Conservation (phyloP, 257 asterid species). For the Eustoma russellianum region DNA sequence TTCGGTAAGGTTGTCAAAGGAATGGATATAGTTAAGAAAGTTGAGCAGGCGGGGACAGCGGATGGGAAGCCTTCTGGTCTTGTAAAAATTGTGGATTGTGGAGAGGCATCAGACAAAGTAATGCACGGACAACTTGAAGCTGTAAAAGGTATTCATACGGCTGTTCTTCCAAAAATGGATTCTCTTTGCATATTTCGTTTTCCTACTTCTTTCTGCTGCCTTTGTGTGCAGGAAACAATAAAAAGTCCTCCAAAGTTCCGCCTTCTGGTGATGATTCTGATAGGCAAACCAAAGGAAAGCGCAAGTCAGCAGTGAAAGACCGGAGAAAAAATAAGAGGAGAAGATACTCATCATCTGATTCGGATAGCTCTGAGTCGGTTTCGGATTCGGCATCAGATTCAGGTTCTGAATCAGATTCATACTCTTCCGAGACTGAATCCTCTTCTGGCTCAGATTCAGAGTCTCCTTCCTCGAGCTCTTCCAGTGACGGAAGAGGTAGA, state of each 20-base stretch:
- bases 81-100: slow-evolving; percentile 75
- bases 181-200: slow-evolving; percentile 9
- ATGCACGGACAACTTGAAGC: slow-evolving; percentile 22
- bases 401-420: slow-evolving; percentile 31
- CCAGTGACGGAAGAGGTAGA: slow-evolving; percentile 69
- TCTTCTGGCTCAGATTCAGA: slow-evolving; percentile 49
- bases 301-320: slow-evolving; percentile 32
- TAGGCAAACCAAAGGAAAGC: slow-evolving; percentile 34
- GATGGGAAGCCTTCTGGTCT: slow-evolving; percentile 54
- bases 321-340: slow-evolving; percentile 50
- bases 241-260: slow-evolving; percentile 28
- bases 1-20: slow-evolving; percentile 93
- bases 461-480: slow-evolving; percentile 69
- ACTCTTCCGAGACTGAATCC: slow-evolving; percentile 59
- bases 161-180: not conserved
- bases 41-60: slow-evolving; percentile 71
- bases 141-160: slow-evolving; percentile 46
- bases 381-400: slow-evolving; percentile 43
- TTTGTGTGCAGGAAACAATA: slow-evolving; percentile 42
- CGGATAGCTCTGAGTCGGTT: slow-evolving; percentile 62
- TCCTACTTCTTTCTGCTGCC: slow-evolving; percentile 11
- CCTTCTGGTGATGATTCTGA: slow-evolving; percentile 43
- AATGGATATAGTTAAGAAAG: slow-evolving; percentile 66
- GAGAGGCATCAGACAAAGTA: slow-evolving; percentile 45
- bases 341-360: slow-evolving; percentile 75